Evolutionary conservation across 1,139 yeast species (phyloP).

Genomic region (Yamadazyma blattariae): DNA sequence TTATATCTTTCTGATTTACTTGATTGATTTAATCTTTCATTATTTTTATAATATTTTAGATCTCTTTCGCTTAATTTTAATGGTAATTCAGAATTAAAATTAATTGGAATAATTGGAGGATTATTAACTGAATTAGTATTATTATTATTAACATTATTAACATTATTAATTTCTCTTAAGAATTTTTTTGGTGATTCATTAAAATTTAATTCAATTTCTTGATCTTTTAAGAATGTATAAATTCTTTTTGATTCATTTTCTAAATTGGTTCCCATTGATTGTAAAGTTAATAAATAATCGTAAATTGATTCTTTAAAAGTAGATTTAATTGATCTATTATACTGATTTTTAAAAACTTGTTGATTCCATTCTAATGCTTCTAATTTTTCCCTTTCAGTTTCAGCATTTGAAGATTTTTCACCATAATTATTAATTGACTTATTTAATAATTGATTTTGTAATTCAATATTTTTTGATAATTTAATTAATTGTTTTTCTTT

Average conservation of each 20-base stretch:
- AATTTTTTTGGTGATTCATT: conserved; percentile 11
- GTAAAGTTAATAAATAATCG: conserved; percentile 40
- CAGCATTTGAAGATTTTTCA: conserved; percentile 31
- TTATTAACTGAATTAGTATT: neutral
- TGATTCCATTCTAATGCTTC: conserved; percentile 50
- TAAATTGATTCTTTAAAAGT: conserved; percentile 43
- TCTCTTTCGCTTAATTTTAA: neutral
- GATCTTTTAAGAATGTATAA: conserved; percentile 10
- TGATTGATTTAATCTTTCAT: neutral
- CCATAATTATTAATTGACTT: conserved; percentile 44
- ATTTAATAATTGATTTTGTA: neutral
- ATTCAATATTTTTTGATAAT: neutral
- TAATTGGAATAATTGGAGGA: neutral
- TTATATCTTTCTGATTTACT: neutral
- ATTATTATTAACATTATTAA: neutral
- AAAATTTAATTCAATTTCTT: conserved; percentile 9
- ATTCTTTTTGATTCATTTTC: conserved; percentile 32
- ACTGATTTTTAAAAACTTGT: conserved; percentile 50
- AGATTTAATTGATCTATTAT: conserved; percentile 42
- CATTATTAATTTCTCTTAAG: neutral
- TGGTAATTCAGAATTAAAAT: neutral
- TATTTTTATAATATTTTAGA: neutral
- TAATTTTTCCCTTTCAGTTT: conserved; percentile 42
- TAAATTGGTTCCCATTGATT: conserved; percentile 26
- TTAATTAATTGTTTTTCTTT: conserved; percentile 45